Base-by-base conservation (phyloP, 179 eudicot species). In the Heliamphora pulchella region DNA sequence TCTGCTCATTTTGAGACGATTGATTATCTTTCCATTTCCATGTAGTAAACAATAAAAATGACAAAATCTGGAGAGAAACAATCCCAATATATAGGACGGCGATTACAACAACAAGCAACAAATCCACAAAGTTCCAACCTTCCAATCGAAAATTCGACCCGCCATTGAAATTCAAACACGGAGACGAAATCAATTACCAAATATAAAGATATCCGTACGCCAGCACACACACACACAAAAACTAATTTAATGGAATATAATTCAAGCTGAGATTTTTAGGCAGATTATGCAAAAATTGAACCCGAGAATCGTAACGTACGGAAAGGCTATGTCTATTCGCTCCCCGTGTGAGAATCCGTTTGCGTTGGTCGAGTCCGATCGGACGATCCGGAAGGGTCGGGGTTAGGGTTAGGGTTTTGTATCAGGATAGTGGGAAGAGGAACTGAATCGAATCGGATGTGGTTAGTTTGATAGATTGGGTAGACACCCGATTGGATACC, bases 361-460 rank as follows among this genome's bases (percentile, higher is more conserved):
- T 18, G 15, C 3, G 22, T 47, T 14, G 22, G 74, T 51, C 58
- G 80, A 78, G 79, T 76, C 84, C 82, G 82, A 55, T 51, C 71
- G 87, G 76, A 82, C 47, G 84, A 77, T 82, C 82, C 82, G 86
- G 53, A 17, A 76, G 80, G 47, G 74, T 48, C 3, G 61, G 72
- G 78, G 72, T 78, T 57, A 47, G 83, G 84, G 61, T 80, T 71
- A 67, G 81, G 62, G 74, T 81, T 77, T 17, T 31, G 31, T 31
- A 31, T 31, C 31, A 81, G 39, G 79, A 65, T 51, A 22, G 3
- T 18, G 74, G 80, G 71, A 69, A 59, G 39, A 58, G 66, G 55
- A 69, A 61, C 71, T 41, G 85, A 75, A 79, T 41, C 85, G 85
- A 75, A 79, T 41, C 85, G 84, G 82, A 75, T 74, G 74, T 47